These are phyloP conservation scores for Gossypium mustelinum DNA, from an alignment of 345 rosid genomes.

Conservation along the genomic window DNA sequence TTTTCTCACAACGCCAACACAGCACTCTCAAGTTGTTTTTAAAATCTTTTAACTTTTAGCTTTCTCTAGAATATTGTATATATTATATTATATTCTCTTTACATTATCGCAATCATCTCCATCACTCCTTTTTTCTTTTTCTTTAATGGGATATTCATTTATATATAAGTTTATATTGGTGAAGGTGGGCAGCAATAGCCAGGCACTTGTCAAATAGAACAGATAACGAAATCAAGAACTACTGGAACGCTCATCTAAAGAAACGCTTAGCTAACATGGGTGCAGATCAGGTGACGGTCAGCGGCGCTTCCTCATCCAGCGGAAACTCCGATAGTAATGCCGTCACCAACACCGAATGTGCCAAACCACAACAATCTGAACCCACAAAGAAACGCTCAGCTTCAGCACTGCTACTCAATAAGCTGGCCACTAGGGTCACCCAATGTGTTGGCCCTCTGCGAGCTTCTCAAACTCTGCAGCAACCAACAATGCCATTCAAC, in stretches of 20 bases:
- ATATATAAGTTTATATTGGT: neutral
- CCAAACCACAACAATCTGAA: neutral
- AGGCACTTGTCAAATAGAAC: constrained; percentile 40
- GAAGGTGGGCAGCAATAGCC: constrained; percentile 59
- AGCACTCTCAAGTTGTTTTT: neutral
- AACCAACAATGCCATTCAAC: neutral
- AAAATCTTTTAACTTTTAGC: neutral
- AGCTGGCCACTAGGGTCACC: constrained; percentile 11
- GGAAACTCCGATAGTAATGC: neutral
- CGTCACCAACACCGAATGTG: neutral
- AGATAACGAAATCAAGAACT: constrained; percentile 56
- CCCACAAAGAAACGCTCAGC: neutral
- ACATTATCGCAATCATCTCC: neutral
- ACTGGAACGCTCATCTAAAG: constrained; percentile 57
- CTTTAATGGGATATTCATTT: neutral
- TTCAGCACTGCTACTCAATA: constrained; percentile 7
- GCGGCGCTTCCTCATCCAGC: neutral
- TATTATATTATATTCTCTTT: too few relatives aligned
- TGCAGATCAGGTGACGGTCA: constrained; percentile 33
- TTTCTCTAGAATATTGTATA: neutral
- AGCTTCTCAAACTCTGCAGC: neutral
- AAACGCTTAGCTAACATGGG: constrained; percentile 40
- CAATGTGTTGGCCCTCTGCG: neutral
- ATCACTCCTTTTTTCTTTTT: neutral
- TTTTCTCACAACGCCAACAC: too few relatives aligned